A percentile compares a stretch with the other conserved stretches of the same genome.
phyloP scores from a whole-genome alignment of 768 basidiomycete species.

The Infundibulicybe gibba region DNA sequence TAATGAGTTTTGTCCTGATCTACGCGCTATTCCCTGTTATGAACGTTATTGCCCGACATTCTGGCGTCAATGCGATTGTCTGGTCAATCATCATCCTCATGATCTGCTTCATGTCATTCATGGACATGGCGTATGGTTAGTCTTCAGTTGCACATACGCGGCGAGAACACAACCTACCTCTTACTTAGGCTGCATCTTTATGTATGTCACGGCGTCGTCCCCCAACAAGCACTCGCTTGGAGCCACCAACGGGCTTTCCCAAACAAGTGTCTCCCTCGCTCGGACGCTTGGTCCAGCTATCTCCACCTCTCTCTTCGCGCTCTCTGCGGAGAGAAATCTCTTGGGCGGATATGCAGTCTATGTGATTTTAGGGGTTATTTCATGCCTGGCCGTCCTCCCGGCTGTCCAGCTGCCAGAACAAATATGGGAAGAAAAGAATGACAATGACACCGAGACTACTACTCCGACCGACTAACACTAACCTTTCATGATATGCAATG shows the following conservation, averaged over 20 bases:
- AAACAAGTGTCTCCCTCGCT: too few species aligned
- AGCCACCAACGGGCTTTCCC: constrained; percentile 47
- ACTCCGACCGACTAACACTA: too few species aligned
- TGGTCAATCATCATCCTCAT: too few species aligned
- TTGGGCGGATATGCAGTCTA: constrained; percentile 45
- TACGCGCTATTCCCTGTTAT: constrained; percentile 10
- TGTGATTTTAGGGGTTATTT: constrained; percentile 27
- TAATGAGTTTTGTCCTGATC: constrained; percentile 32
- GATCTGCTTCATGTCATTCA: too few species aligned
- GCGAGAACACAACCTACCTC: neutral
- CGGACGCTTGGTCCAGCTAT: too few species aligned
- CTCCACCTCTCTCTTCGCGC: too few species aligned
- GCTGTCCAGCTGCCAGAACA: constrained; percentile 31
- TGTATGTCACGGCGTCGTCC: too few species aligned
- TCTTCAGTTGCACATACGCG: neutral
- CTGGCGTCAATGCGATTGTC: neutral
- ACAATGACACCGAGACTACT: too few species aligned
- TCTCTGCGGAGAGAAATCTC: constrained; percentile 43
- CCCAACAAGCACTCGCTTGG: constrained; percentile 45
- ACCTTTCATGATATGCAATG: too few species aligned
- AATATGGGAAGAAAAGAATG: constrained; percentile 25
- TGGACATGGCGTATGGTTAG: too few species aligned
- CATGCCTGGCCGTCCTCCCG: constrained; percentile 25
- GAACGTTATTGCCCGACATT: neutral
- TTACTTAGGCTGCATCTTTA: constrained; percentile 39